Base-by-base conservation (phyloP, 1,284 basidiomycete species). In the Irpex sp. region DNA sequence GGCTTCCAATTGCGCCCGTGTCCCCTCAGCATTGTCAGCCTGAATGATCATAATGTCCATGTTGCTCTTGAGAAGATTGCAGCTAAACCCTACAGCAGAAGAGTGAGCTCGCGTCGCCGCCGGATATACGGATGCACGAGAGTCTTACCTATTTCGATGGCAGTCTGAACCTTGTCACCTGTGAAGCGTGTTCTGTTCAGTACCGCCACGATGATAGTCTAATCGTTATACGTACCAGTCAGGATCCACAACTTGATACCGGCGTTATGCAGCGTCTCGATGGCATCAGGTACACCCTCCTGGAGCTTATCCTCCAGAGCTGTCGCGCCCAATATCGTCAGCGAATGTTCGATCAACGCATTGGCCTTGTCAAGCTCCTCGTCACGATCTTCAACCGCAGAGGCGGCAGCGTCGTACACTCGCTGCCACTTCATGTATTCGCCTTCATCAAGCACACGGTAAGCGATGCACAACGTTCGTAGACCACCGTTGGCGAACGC, bases 21-120 rank as follows among this genome's bases (percentile, higher is more conserved):
- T 86, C 8, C 88, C 86, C 60, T 91, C 89, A 44, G 83, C 78
- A 0, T 86, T 85, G 67, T 95, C 92, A 0, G 96, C 92, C 0
- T 94, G 95, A 44, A 98, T 82, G 72, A 98, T 98, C 94, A 98
- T 98, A 66, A 98, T 81, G 67, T 98, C 96, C 92, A 94, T 97
- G 65, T 92, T 87, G 73, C 84, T 89, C 77, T 96, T 96, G 66
- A 97, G 84, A 11, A 97, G 79, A 74, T 97, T 97, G 78, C 96
- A 97, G 70, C 91, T 89, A 83, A 94, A 96, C 36, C 90, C 79
- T 80, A 61, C 65, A 61, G 7, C 21, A 19, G 11, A 19, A 19
- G 19, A 3, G 26, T 68, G 9, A 67, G 59, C 5, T 51, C 17
- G 7, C 61, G 36, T 36, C n/a, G 21, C 26, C 40, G 3, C 34